A percentile compares a stretch with the other conserved stretches of the same genome.
Conservation (phyloP, 176 grass and related monocot species). For the sorghum (Sorghum bicolor) region Sorghum_bicolor_NCBIv3 NC_012879.2:3665501-3666000, state of each 20-base stretch:
- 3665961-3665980: conserved; percentile 53
- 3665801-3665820: conserved; percentile 38
- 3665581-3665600: not conserved
- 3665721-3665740: not conserved
- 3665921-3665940: conserved; percentile 27
- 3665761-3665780: not conserved
- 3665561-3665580: too few relatives aligned
- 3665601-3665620: not conserved
- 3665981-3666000: conserved; percentile 47
- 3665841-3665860: conserved; percentile 64
- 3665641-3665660: not conserved
- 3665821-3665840: conserved; percentile 35
- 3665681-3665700: not conserved
- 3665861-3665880: conserved; percentile 81
- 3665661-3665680: not conserved
- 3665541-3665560: not conserved
- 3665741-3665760: not conserved
- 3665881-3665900: conserved; percentile 63
- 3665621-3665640: not conserved
- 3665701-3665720: not conserved
- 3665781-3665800: conserved; percentile 43
- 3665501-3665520: not conserved
- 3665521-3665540: too few relatives aligned
- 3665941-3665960: conserved; percentile 60
- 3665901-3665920: conserved; percentile 48